Evolutionary conservation across 257 asterid genomes (phyloP), one percentile per base, ranked within the genome.

Genomic region (Fraxinus excelsior): DNA sequence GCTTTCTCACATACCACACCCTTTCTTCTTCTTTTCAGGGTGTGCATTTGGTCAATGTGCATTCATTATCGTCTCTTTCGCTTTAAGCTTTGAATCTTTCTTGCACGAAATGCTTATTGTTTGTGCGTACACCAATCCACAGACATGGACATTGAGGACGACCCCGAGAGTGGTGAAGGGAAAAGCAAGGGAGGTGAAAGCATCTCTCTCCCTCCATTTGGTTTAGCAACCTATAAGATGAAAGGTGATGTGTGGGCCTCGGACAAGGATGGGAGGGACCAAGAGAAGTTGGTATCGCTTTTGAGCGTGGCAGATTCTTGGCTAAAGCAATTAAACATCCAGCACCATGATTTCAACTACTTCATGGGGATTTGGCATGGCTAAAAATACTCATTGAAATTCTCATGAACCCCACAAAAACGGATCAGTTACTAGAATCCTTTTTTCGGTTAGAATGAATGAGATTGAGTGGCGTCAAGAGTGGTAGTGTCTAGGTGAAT

Each of bases 311-410:
- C 99, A 0, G 97, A 94, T 76, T 94, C 97, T 0, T 94, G 98
- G 98, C 95, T 94, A 78, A 94, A 91, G 97, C 99, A 92, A 75
- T 70, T 94, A 65, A 85, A 90, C 74, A 96, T 92, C 88, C 96
- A 92, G 67, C 99, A 94, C 83, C 99, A 89, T 29, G 97, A 94
- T 84, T 94, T 94, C 85, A 92, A 94, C 89, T 85, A 91, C 85
- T 92, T 94, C 95, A 89, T 84, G 79, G 96, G 98, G 69, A 80
- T 70, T 76, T 85, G 94, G 69, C 92, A 60, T 76, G 92, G 87
- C 79, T 92, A 71, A 84, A 51, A 67, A 4, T 68, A 21, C 76
- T 11, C 44, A 19, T 21, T 26, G 26, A 64, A 19, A 5, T 64
- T 38, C 40, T 56, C 82, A 71, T 35, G 69, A 70, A 79, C 74